Conservation (phyloP, 1,284 basidiomycete genomes). For the Sanghuangporus weigelae region DNA sequence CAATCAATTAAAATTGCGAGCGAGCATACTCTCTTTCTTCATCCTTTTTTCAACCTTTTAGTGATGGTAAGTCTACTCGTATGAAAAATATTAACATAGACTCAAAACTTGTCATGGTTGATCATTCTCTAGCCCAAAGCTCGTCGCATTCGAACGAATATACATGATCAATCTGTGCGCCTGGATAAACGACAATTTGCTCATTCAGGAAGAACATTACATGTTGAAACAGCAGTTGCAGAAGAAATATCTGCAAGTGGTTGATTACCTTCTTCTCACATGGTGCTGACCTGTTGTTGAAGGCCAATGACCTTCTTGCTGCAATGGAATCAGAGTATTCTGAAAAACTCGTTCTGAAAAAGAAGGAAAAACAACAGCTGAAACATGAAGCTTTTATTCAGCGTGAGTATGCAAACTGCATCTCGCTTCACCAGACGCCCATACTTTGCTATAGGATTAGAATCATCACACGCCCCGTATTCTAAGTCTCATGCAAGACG, state of each 20-base stretch:
- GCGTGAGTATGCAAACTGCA: slow-evolving; percentile 36
- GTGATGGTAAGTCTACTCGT: neutral
- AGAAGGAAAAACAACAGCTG: slow-evolving; percentile 64
- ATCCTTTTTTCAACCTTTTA: no score
- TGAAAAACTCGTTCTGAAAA: slow-evolving; percentile 38
- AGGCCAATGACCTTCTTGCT: slow-evolving; percentile 44
- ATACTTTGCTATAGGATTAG: slow-evolving; percentile 42
- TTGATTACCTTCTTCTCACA: neutral
- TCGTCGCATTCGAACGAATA: slow-evolving; percentile 37
- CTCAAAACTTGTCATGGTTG: neutral
- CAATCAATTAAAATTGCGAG: neutral
- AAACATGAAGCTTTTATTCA: slow-evolving; percentile 66
- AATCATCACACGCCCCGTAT: slow-evolving; percentile 49
- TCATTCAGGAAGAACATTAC: slow-evolving; percentile 42
- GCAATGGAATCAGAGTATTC: slow-evolving; percentile 23
- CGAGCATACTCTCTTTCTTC: neutral
- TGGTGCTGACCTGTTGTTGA: neutral
- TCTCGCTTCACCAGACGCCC: neutral
- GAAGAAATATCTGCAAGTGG: slow-evolving; percentile 32
- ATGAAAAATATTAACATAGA: neutral
- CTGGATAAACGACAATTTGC: slow-evolving; percentile 44
- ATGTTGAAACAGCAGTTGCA: slow-evolving; percentile 39
- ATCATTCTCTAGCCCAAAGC: slow-evolving; percentile 51
- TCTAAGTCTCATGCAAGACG: slow-evolving; percentile 73
- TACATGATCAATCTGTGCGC: slow-evolving; percentile 50